phyloP scores from a whole-genome alignment of 2,329 filamentous ascomycete species.

The Cladosporium phlei region DNA sequence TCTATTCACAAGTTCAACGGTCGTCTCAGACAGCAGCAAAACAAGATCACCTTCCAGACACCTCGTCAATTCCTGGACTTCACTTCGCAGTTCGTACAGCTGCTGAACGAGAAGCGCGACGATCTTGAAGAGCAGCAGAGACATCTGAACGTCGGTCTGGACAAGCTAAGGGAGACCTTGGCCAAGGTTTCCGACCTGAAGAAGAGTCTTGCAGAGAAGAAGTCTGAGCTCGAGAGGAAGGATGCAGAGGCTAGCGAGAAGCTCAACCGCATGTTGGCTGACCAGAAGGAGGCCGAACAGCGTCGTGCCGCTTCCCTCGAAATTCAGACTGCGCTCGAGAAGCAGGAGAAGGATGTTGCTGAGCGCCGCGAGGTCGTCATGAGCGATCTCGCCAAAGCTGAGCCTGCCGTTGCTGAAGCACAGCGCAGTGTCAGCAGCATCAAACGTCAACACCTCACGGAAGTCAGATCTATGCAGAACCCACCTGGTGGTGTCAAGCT shows the following conservation, averaged over 20 bases:
- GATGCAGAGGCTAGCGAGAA: slow-evolving; percentile 96
- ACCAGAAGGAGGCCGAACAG: slow-evolving; percentile 91
- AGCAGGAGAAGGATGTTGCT: slow-evolving; percentile 84
- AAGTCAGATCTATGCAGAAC: slow-evolving; percentile 94
- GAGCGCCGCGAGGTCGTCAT: slow-evolving; percentile 77
- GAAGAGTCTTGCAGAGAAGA: slow-evolving; percentile 88
- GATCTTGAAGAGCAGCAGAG: slow-evolving; percentile 98
- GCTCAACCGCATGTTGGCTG: slow-evolving; percentile 91
- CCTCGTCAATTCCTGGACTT: slow-evolving; percentile 97
- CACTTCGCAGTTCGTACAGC: slow-evolving; percentile 91
- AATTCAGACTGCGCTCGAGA: slow-evolving; percentile 79
- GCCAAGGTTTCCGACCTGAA: slow-evolving; percentile 94
- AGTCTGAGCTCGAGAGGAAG: slow-evolving; percentile 86
- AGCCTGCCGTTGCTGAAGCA: slow-evolving; percentile 87
- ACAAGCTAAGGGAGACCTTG: slow-evolving; percentile 94
- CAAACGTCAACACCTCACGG: slow-evolving; percentile 92
- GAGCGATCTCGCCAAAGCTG: slow-evolving; percentile 80
- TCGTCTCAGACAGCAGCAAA: slow-evolving; percentile 85
- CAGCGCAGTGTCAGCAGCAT: slow-evolving; percentile 98
- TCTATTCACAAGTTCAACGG: slow-evolving; percentile 86
- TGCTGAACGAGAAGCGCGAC: slow-evolving; percentile 97
- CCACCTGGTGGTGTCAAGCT: slow-evolving; percentile 87
- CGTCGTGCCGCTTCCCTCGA: slow-evolving; percentile 82
- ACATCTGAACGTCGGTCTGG: slow-evolving; percentile 94
- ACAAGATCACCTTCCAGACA: slow-evolving; percentile 86